A percentile compares a stretch with the other conserved stretches of the same genome.
Evolutionary conservation across 805 yeast genomes (phyloP).

Genomic region (Saccharomyces eubayanus): DNA sequence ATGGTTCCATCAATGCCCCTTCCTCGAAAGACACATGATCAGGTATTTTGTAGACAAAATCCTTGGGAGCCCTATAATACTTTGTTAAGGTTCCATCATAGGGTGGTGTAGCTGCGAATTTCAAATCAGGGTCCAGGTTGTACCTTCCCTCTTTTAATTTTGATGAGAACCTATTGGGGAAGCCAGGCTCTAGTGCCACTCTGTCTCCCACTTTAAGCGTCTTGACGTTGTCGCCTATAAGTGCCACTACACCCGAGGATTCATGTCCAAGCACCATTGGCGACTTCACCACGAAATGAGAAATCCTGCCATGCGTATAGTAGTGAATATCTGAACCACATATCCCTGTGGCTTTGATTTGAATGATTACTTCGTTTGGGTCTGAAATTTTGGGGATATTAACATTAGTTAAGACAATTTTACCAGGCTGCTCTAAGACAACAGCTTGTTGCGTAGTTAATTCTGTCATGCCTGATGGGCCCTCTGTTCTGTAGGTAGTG

Average conservation of each 20-base stretch:
- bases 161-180: slow-evolving; percentile 68
- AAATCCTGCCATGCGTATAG: slow-evolving; percentile 71
- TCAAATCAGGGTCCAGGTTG: slow-evolving; percentile 80
- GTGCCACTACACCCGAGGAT: slow-evolving; percentile 66
- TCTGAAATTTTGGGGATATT: slow-evolving; percentile 56
- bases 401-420: slow-evolving; percentile 57
- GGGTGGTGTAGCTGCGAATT: slow-evolving; percentile 87
- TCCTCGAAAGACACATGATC: slow-evolving; percentile 69
- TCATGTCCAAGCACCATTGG: slow-evolving; percentile 92
- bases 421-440: slow-evolving; percentile 56
- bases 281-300: slow-evolving; percentile 58
- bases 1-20: slow-evolving; percentile 84
- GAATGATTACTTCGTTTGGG: slow-evolving; percentile 63
- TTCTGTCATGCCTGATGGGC: background rate
- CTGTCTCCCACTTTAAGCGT: slow-evolving; percentile 68
- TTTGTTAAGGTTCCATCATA: slow-evolving; percentile 72
- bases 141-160: slow-evolving; percentile 73
- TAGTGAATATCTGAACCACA: slow-evolving; percentile 86
- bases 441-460: slow-evolving; percentile 32
- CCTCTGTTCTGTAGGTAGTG: slow-evolving; percentile 6
- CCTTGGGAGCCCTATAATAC: slow-evolving; percentile 70
- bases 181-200: slow-evolving; percentile 87
- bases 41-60: slow-evolving; percentile 73
- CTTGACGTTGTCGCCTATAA: slow-evolving; percentile 60
- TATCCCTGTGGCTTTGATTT: slow-evolving; percentile 75